These are phyloP conservation scores for Exophiala calicioides DNA, from an alignment of 2,329 filamentous ascomycete species.

Conservation along the genomic window DNA sequence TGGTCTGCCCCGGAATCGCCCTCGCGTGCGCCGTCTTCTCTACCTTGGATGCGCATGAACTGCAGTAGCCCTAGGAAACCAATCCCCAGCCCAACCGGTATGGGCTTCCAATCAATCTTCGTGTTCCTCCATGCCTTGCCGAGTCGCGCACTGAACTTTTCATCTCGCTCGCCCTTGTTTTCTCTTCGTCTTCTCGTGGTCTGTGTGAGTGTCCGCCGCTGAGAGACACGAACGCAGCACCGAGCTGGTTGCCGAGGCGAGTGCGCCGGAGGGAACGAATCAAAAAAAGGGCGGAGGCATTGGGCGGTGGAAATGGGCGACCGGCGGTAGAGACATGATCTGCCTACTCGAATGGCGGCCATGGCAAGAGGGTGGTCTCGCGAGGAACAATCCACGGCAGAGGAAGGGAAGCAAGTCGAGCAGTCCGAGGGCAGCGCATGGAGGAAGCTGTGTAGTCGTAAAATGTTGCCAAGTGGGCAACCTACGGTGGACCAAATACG, in stretches of 20 bases:
- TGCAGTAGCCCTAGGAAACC: conserved; percentile 81
- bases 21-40: conserved; percentile 51
- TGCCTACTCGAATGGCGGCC: conserved; percentile 18
- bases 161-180: conserved; percentile 45
- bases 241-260: background rate
- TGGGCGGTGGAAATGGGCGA: conserved; percentile 5
- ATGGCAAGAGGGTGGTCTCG: background rate
- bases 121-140: conserved; percentile 62
- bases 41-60: conserved; percentile 70
- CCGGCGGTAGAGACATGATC: conserved; percentile 29
- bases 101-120: conserved; percentile 83
- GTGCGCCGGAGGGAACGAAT: conserved; percentile 2
- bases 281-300: background rate
- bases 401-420: background rate
- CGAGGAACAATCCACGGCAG: background rate
- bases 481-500: too few relatives aligned
- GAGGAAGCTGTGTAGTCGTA: too few relatives aligned
- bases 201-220: conserved; percentile 36
- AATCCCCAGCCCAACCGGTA: conserved; percentile 82
- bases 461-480: too few relatives aligned
- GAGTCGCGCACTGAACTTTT: conserved; percentile 60
- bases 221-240: conserved; percentile 11
- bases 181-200: conserved; percentile 46
- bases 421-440: conserved; percentile 12
- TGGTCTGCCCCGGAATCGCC: conserved; percentile 39